Evolutionary conservation across 1,284 basidiomycete species (phyloP), one percentile per base, ranked within the genome.

Genomic region (Cutaneotrichosporon sp.): DNA sequence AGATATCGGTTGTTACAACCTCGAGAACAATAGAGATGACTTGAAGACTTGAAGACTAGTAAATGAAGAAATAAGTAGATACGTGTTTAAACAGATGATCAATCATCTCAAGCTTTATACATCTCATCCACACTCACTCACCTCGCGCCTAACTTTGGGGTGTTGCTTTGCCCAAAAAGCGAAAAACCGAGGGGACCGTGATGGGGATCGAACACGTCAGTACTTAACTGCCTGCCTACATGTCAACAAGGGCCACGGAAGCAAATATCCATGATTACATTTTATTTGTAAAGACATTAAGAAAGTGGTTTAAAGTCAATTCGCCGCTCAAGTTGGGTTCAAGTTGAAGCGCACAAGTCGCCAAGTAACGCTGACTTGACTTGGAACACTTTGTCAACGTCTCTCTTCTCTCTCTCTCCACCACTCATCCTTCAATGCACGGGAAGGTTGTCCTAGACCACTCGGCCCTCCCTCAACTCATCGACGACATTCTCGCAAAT

Each of bases 381-480:
- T 26, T 31, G 14, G 9, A 49, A 49, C 47, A 22, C 22, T 21
- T 13, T 30, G 49, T 26, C 49, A 50, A n/a, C 49, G 4, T 50
- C 22, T 50, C 49, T 34, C 18, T 31, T 26, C 26, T 26, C 26
- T 26, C 26, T 26, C 26, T 26, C 26, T 26, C 26, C 50, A 7
- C 22, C 30, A 30, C 11, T 31, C 30, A 53, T 34, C 51, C 30
- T 56, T 40, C 55, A 21, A 56, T 56, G 55, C 55, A 11, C 55
- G 38, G 21, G 36, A 38, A 56, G 55, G 55, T 31, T 40, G 55
- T 56, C 36, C 55, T 59, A 21, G 58, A 59, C 58, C 58, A 59
- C 58, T 26, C 32, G 14, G 46, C 58, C 13, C 40, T 50, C n/a
- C 58, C 58, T 3, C 47, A 59, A 16, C 31, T 59, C 31, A 59